A percentile compares a stretch with the other conserved stretches of the same genome.
These are phyloP conservation scores for Suillus variegatus DNA, from an alignment of 768 basidiomycete genomes.

Conservation along the genomic window DNA sequence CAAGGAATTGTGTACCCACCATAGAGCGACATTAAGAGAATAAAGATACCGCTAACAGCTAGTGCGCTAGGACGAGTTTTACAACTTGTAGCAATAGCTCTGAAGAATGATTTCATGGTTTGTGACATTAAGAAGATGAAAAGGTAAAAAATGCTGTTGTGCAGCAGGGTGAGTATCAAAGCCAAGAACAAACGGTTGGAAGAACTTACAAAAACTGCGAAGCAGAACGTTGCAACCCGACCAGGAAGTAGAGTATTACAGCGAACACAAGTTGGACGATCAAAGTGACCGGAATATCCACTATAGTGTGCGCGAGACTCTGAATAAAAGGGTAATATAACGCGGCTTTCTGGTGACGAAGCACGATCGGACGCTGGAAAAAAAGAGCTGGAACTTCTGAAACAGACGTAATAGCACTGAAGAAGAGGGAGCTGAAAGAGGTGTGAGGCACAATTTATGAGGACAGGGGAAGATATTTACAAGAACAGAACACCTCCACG, in stretches of 20 bases:
- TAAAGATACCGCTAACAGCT: constrained; percentile 52
- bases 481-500: constrained; percentile 85
- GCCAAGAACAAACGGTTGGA: neutral
- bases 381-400: constrained; percentile 56
- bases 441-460: neutral
- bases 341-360: constrained; percentile 44
- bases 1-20: constrained; percentile 35
- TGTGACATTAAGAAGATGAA: constrained; percentile 57
- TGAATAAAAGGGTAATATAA: constrained; percentile 55
- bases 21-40: constrained; percentile 58
- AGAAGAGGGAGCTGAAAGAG: constrained; percentile 51
- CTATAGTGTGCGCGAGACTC: constrained; percentile 45
- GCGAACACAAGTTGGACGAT: constrained; percentile 33
- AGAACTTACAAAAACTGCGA: constrained; percentile 65
- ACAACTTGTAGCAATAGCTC: constrained; percentile 61
- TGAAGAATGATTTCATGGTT: constrained; percentile 77
- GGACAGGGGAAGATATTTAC: constrained; percentile 35
- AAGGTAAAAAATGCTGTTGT: constrained; percentile 57
- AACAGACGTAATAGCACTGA: constrained; percentile 58
- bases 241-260: constrained; percentile 60
- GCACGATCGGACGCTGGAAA: constrained; percentile 44
- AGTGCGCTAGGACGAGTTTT: constrained; percentile 61
- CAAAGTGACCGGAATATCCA: constrained; percentile 47
- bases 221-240: constrained; percentile 53
- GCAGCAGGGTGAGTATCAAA: neutral